Evolutionary conservation across 768 basidiomycete genomes (phyloP), one percentile per base, ranked within the genome.

Genomic region (Mycena chlorophos): DNA sequence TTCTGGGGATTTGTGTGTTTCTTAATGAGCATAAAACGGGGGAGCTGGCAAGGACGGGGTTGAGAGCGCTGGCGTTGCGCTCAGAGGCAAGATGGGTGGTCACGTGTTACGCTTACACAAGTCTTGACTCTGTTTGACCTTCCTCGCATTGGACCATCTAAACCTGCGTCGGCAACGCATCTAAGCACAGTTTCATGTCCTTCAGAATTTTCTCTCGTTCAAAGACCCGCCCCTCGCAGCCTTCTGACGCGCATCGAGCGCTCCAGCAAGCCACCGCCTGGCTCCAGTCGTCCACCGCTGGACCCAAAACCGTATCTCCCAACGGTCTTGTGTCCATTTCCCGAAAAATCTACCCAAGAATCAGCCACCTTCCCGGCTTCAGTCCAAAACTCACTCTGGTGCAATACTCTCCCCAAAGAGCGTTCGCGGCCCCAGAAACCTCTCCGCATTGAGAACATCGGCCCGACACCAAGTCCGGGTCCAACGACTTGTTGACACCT

Each of bases 21-120:
- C 68, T 78, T 84, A 78, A 77, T 75, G 73, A 72, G 87, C 88
- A 89, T 89, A 88, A 79, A 89, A 87, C 65, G 60, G 67, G 55
- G 70, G 61, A 22, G 27, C n/a, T n/a, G 27, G 40, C 43, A 52
- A 42, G 39, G 48, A 39, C 39, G 51, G 34, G 34, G 31, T 52
- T 28, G 57, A 42, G 63, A 54, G 56, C 65, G 65, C 67, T 64
- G 63, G 64, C 2, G 49, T 3, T 54, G 59, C 55, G 59, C 59
- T 56, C 58, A 37, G 34, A 37, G 34, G 34, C 10, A 37, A 37
- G n/a, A 37, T n/a, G n/a, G n/a, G n/a, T n/a, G n/a, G n/a, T n/a
- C n/a, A n/a, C n/a, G n/a, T n/a, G n/a, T n/a, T n/a, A n/a, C n/a
- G n/a, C n/a, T n/a, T n/a, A n/a, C n/a, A n/a, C n/a, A n/a, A n/a